phyloP scores from a whole-genome alignment of 805 yeast species.

The Saccharomyces eubayanus region DNA sequence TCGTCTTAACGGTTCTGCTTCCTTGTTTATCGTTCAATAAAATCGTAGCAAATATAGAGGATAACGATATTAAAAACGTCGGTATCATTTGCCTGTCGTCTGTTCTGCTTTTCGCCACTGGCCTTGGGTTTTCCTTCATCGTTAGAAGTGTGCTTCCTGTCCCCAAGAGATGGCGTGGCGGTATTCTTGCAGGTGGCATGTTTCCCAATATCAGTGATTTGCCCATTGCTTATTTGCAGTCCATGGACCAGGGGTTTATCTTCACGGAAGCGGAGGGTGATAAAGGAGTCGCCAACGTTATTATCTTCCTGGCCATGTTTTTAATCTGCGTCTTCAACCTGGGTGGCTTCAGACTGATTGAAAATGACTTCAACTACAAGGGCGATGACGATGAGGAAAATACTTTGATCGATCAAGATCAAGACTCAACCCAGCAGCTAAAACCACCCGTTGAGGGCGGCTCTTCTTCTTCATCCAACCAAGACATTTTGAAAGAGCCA shows the following conservation, averaged over 20 bases:
- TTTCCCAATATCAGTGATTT: constrained; percentile 70
- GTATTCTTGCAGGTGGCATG: constrained; percentile 58
- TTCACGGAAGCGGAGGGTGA: constrained; percentile 54
- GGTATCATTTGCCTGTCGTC: constrained; percentile 55
- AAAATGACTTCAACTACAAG: constrained; percentile 48
- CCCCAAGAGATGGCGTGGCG: constrained; percentile 66
- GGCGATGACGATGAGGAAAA: constrained; percentile 19
- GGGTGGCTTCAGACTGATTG: constrained; percentile 66
- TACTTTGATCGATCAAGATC: constrained; percentile 4
- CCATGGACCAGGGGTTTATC: constrained; percentile 51
- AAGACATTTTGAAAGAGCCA: background rate
- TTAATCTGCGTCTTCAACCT: constrained; percentile 59
- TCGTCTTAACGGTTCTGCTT: constrained; percentile 51
- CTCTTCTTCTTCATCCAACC: background rate
- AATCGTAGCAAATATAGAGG: constrained; percentile 51
- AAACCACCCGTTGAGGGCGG: background rate
- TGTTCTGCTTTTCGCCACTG: constrained; percentile 43
- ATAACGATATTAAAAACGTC: constrained; percentile 56
- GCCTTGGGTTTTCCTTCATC: constrained; percentile 38
- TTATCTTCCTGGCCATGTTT: constrained; percentile 66
- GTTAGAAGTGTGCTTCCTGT: constrained; percentile 32
- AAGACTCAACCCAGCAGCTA: background rate
- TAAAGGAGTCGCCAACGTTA: constrained; percentile 76
- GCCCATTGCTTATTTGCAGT: constrained; percentile 70
- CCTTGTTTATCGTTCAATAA: constrained; percentile 62